Percentiles rank a stretch among this genome's conserved stretches.
phyloP scores from a whole-genome alignment of 1,284 basidiomycete species.

The Stygiomarasmius scandens region DNA sequence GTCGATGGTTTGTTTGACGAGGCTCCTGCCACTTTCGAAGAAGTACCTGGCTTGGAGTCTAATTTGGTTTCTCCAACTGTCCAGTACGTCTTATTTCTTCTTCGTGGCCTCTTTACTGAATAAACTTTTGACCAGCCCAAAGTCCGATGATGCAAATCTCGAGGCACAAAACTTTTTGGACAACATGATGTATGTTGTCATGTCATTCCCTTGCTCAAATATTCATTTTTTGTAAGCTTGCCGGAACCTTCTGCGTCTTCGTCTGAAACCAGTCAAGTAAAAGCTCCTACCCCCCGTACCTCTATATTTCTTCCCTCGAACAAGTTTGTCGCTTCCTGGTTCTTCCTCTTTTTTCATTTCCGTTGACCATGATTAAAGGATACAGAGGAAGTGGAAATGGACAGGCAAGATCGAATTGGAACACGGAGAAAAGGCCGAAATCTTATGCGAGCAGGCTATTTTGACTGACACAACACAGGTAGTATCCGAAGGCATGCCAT shows the following conservation, averaged over 20 bases:
- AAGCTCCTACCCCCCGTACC: neutral
- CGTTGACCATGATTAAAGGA: neutral
- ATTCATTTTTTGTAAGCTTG: neutral
- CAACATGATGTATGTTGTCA: neutral
- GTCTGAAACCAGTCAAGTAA: neutral
- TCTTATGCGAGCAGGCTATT: conserved; percentile 4
- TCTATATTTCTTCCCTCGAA: neutral
- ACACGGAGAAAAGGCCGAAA: neutral
- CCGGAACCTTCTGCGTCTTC: neutral
- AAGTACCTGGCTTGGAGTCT: neutral
- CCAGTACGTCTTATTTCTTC: neutral
- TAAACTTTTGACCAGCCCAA: neutral
- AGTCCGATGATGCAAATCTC: neutral
- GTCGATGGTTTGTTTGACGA: neutral
- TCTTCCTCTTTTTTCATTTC: neutral
- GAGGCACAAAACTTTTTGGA: neutral
- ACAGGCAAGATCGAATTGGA: conserved; percentile 8
- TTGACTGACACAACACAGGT: neutral
- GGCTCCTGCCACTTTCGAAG: neutral
- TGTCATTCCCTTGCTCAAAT: neutral
- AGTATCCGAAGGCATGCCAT: conserved; percentile 5
- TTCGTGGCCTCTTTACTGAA: neutral
- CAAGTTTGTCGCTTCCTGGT: neutral
- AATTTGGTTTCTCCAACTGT: neutral
- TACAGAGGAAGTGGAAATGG: conserved; percentile 11